Base-by-base conservation (phyloP, 2,329 filamentous ascomycete species). In the Pseudogymnoascus sp. region DNA sequence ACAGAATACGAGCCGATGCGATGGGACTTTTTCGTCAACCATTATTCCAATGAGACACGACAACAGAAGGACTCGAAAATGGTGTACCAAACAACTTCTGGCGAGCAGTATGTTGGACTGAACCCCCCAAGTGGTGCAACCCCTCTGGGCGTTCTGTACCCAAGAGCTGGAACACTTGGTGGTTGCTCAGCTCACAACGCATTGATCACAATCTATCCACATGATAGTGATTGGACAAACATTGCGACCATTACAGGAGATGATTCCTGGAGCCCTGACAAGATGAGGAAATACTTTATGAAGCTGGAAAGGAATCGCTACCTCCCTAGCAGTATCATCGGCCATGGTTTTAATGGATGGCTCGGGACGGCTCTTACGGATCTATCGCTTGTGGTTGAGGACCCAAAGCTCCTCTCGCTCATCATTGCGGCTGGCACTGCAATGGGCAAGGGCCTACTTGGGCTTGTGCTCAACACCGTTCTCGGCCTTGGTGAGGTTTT, bases 1-100 rank as follows among this genome's bases (percentile, higher is more conserved):
- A 79, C 77, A 19, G 77, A 82, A 68, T 78, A 82, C 65, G 71
- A 73, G 35, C 75, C 74, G 11, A 75, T 80, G 70, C 71, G 74
- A 64, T 83, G 81, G 81, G 79, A 82, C 71, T 83, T 80, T 71
- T 83, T 77, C 65, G 79, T 83, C 64, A 76, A 77, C 59, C 81
- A 83, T 69, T 83, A 81, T 69, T 71, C 75, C 6, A 75, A 82
- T 65, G 69, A 78, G 63, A 69, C 70, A 9, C 74, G 77, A 28
- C 78, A 80, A 66, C 72, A 77, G 63, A 71, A 74, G 36, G 79
- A 83, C 67, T 78, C 74, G 47, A 82, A 83, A 71, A 79, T 79
- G 65, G 76, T 77, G 6, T 83, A 80, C 69, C 66, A 73, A 5
- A 76, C 40, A 11, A 40, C 63, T n/a, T 59, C 65, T 36, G 69